Percentiles rank a stretch among this genome's conserved stretches.
These are phyloP conservation scores for Diaporthe longicolla DNA, from an alignment of 2,329 filamentous ascomycete genomes.

Conservation along the genomic window DNA sequence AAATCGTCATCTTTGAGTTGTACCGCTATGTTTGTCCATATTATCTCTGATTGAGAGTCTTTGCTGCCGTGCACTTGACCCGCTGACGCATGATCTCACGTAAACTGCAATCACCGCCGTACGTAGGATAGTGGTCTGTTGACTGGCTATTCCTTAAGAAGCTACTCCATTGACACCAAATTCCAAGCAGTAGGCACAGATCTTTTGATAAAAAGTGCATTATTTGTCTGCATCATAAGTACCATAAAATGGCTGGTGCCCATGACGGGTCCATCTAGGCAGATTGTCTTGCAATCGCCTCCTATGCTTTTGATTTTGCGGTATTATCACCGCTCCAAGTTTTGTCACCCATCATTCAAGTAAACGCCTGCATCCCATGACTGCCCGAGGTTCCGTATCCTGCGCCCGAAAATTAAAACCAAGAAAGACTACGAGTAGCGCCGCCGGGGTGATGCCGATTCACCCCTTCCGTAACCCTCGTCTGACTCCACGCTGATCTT, in stretches of 20 bases:
- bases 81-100: too few species aligned
- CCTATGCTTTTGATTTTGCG: neutral
- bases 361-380: neutral
- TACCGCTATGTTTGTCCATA: too few species aligned
- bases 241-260: neutral
- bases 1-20: too few species aligned
- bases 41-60: too few species aligned
- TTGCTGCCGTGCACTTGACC: too few species aligned
- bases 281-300: neutral
- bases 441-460: constrained; percentile 15
- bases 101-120: too few species aligned
- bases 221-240: neutral
- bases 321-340: neutral
- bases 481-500: constrained; percentile 22
- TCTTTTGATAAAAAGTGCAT: neutral
- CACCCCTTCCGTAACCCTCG: constrained; percentile 16
- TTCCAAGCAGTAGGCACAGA: neutral
- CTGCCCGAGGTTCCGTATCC: neutral
- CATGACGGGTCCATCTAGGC: neutral
- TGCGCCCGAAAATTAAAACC: neutral
- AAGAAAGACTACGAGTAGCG: constrained; percentile 1
- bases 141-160: too few species aligned
- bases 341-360: neutral
- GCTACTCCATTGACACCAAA: too few species aligned
- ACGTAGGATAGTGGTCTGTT: too few species aligned